A percentile compares a stretch with the other conserved stretches of the same genome.
These are phyloP conservation scores for Trichophyton verrucosum DNA, from an alignment of 2,329 filamentous ascomycete genomes.

Conservation along the genomic window DNA sequence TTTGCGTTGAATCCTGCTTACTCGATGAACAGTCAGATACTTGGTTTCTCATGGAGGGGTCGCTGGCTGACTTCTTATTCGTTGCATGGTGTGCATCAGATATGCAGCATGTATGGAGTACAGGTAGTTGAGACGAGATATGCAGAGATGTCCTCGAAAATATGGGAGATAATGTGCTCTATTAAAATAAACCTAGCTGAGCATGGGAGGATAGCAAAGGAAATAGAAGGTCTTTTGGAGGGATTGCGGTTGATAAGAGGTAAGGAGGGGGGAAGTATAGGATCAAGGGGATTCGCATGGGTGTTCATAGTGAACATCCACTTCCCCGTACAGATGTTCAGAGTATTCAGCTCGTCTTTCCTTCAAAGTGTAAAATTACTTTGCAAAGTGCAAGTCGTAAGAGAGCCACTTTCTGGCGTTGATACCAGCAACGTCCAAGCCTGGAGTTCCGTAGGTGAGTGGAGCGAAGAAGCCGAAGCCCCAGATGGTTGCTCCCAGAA, in stretches of 20 bases:
- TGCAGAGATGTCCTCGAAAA: not conserved
- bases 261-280: not conserved
- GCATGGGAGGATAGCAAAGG: not conserved
- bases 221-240: not conserved
- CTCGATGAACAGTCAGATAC: not conserved
- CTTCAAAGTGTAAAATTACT: conserved; percentile 44
- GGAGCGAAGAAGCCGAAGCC: conserved; percentile 92
- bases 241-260: not conserved
- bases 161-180: not conserved
- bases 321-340: not conserved
- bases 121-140: not conserved
- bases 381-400: conserved; percentile 97
- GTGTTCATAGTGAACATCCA: not conserved
- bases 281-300: not conserved
- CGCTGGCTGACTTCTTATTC: not conserved
- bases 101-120: not conserved
- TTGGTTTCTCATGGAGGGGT: not conserved
- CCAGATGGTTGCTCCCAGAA: conserved; percentile 56
- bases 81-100: not conserved
- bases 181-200: not conserved
- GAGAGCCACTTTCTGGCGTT: conserved; percentile 84
- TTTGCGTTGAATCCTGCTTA: not conserved
- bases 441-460: conserved; percentile 88
- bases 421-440: conserved; percentile 66
- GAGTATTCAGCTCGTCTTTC: not conserved